Evolutionary conservation across 148 eudicot genomes (phyloP).

Genomic region (Heliamphora exappendiculata): DNA sequence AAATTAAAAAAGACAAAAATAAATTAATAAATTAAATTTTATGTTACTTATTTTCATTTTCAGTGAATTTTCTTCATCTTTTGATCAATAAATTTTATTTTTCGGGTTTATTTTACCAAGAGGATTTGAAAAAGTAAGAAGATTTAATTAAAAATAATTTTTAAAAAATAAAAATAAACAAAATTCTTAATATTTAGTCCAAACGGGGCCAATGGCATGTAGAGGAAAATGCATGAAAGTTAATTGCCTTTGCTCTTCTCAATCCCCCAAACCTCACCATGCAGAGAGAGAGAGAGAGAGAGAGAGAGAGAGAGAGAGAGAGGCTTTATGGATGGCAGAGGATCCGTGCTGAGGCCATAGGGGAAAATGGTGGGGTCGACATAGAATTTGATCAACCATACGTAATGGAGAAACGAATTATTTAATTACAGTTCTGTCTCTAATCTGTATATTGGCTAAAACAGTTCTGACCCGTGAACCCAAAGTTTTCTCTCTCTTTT

Average conservation of each 20-base stretch:
- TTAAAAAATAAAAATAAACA: too few relatives aligned
- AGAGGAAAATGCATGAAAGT: background rate
- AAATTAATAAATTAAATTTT: too few relatives aligned
- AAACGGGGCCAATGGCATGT: too few relatives aligned
- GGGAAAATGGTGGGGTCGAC: background rate
- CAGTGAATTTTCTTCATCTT: too few relatives aligned
- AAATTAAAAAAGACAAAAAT: too few relatives aligned
- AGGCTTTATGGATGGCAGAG: background rate
- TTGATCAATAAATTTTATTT: too few relatives aligned
- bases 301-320: background rate
- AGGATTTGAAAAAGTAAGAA: background rate
- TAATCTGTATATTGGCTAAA: constrained; percentile 10
- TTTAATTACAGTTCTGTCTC: background rate
- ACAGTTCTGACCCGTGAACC: constrained; percentile 30
- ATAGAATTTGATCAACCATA: background rate
- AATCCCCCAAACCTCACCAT: background rate
- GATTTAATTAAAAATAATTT: background rate
- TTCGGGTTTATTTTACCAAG: too few relatives aligned
- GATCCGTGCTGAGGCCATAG: background rate
- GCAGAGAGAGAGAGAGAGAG: background rate
- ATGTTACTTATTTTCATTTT: too few relatives aligned
- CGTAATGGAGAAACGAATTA: background rate
- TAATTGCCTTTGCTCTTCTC: background rate
- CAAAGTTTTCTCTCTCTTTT: background rate
- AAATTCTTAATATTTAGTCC: too few relatives aligned